Conservation (phyloP, 1,284 basidiomycete species). For the Somion occarium region DNA sequence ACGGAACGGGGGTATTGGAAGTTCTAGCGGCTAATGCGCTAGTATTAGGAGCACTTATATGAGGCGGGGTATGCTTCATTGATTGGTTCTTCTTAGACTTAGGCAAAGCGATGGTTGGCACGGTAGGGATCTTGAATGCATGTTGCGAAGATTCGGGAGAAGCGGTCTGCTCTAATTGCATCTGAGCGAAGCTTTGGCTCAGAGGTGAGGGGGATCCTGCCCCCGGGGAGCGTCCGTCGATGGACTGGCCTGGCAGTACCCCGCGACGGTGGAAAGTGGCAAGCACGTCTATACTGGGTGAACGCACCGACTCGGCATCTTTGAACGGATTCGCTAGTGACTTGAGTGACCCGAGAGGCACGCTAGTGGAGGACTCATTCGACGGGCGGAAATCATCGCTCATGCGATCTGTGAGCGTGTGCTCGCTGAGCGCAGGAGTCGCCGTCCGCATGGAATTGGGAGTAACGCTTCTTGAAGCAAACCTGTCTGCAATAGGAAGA, state of each 20-base stretch:
- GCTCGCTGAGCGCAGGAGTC: constrained; percentile 17
- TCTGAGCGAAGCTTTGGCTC: background rate
- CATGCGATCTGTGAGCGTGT: background rate
- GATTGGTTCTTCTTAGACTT: constrained; percentile 16
- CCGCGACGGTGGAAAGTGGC: constrained; percentile 20
- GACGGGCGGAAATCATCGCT: constrained; percentile 5
- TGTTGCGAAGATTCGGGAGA: constrained; percentile 5
- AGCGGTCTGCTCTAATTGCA: background rate
- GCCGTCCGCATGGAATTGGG: constrained; percentile 15
- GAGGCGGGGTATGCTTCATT: constrained; percentile 17
- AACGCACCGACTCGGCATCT: constrained; percentile 27
- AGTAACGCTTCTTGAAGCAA: constrained; percentile 30
- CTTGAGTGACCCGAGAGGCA: constrained; percentile 14
- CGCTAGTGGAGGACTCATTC: constrained; percentile 6
- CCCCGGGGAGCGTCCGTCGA: background rate
- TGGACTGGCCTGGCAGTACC: background rate
- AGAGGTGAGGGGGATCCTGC: background rate
- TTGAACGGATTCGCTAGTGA: constrained; percentile 24
- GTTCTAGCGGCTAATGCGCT: constrained; percentile 19
- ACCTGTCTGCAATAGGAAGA: constrained; percentile 50
- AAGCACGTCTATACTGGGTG: constrained; percentile 25
- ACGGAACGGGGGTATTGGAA: constrained; percentile 23
- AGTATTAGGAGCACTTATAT: constrained; percentile 26
- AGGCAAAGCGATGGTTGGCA: constrained; percentile 15
- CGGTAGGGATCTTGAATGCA: constrained; percentile 6